Base-by-base conservation (phyloP, 805 yeast species). In the Wickerhamomyces ciferrii region DNA sequence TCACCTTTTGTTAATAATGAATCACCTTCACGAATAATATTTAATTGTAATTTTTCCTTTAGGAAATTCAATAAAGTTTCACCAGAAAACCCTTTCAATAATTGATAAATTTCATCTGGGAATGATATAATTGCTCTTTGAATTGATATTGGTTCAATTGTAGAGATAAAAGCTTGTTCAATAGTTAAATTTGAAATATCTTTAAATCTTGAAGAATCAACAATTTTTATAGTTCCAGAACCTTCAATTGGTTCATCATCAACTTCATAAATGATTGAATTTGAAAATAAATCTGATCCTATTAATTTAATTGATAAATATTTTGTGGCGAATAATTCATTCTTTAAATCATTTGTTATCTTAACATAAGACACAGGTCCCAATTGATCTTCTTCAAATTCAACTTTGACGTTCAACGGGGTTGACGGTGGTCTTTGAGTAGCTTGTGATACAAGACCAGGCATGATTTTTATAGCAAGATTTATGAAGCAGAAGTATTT, bases 1-100 rank as follows among this genome's bases (percentile, higher is more conserved):
- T 57, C 55, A 19, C 85, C 85, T 25, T 29, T 31, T 15, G 46
- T 41, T 25, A 32, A 52, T 41, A 44, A 42, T 14, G 17, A 25
- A 39, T 55, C 56, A 20, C 59, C 58, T 37, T 54, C 58, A 38
- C 53, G 53, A 4, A 55, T 41, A 4, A 54, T 19, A 10, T 47
- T 46, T 23, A 51, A n/a, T 6, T 49, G 48, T 27, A 52, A 29
- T 9, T 37, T 43, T 2, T 42, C 42, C 8, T 27, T 46, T 34
- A 60, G 43, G 1, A 52, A 35, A 0, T 42, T 19, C 6, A 43
- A 36, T 10, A 60, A 43, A n/a, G 54, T 51, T 5, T 10, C 17
- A 2, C 58, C 56, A 1, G 56, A 43, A 17, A 49, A 48, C 5
- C 43, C 43, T 14, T 53, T 53, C 42, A 61, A 29, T 19, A 56